Evolutionary conservation across 805 yeast species (phyloP), one percentile per base, ranked within the genome.

Genomic region (Torulaspora indica): DNA sequence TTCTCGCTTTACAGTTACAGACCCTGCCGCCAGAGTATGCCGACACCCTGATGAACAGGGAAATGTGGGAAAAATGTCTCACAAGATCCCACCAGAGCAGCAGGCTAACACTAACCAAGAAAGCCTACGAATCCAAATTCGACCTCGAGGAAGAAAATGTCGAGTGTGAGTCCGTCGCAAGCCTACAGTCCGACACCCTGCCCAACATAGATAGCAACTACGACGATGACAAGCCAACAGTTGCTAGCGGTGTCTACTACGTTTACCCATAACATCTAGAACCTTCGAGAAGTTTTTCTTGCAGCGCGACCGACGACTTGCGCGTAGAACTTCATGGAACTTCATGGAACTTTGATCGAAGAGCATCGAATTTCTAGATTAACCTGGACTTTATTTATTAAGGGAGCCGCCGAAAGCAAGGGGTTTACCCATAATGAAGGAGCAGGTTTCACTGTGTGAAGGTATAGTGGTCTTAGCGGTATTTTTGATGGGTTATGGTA

Each of bases 21-120:
- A 39, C 47, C 3, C 29, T 64, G 20, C 66, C 63, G 1, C 44
- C 41, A 17, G 61, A 55, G 20, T 63, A 63, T 44, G 24, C 39
- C 8, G 59, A 54, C 12, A 30, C 43, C 7, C 38, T 61, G 14
- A 27, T 61, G 2, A 59, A 59, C 51, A 49, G 23, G 6, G 37
- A 43, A 3, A 35, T 55, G 43, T 60, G 64, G 65, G 22, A 10
- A 3, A 38, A 39, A 12, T 45, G 54, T 36, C 23, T 56, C 6
- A 18, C 24, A 9, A 35, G 37, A 1, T 57, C 61, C 1, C 47
- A 46, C 32, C 57, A 54, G 23, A 38, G 35, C n/a, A 35, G 39
- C 8, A 35, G 18, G 8, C 35, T 45, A 8, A n/a, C 42, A 1
- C 24, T 20, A 20, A 45, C 48, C 9, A 40, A 29, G 30, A 34